These are phyloP conservation scores for Spencermartinsiella ligniputridi DNA, from an alignment of 1,139 yeast genomes.

Conservation along the genomic window DNA sequence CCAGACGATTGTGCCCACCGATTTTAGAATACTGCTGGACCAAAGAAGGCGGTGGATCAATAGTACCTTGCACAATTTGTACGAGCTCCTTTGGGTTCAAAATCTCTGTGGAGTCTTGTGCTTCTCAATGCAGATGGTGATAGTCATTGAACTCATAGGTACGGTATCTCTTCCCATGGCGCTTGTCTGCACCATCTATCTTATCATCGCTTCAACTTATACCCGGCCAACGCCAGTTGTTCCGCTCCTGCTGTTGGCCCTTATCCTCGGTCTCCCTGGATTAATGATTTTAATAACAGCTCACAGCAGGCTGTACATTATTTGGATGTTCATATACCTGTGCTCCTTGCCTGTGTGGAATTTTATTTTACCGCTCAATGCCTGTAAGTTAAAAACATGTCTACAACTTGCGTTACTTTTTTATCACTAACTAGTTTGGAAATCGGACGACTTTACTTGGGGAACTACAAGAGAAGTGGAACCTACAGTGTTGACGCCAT, in stretches of 20 bases:
- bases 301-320: constrained; percentile 60
- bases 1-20: constrained; percentile 32
- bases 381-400: too few species aligned
- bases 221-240: constrained; percentile 73
- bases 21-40: constrained; percentile 31
- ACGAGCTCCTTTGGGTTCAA: constrained; percentile 32
- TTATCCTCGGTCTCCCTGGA: constrained; percentile 84
- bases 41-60: constrained; percentile 40
- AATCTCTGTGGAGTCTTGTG: constrained; percentile 37
- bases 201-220: constrained; percentile 64
- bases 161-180: constrained; percentile 80
- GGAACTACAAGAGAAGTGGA: constrained; percentile 81
- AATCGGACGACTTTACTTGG: constrained; percentile 94
- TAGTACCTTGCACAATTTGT: constrained; percentile 35
- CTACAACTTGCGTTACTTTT: neutral
- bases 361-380: constrained; percentile 75
- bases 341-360: constrained; percentile 89
- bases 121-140: constrained; percentile 36
- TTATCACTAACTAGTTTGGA: constrained; percentile 51
- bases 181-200: constrained; percentile 73
- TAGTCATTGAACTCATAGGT: constrained; percentile 33
- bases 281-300: constrained; percentile 76
- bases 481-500: neutral
- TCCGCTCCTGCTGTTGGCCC: constrained; percentile 67
- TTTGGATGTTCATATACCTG: constrained; percentile 76